These are phyloP conservation scores for Nicotiana tomentosiformis DNA, from an alignment of 257 asterid genomes.

Conservation along the genomic window DNA sequence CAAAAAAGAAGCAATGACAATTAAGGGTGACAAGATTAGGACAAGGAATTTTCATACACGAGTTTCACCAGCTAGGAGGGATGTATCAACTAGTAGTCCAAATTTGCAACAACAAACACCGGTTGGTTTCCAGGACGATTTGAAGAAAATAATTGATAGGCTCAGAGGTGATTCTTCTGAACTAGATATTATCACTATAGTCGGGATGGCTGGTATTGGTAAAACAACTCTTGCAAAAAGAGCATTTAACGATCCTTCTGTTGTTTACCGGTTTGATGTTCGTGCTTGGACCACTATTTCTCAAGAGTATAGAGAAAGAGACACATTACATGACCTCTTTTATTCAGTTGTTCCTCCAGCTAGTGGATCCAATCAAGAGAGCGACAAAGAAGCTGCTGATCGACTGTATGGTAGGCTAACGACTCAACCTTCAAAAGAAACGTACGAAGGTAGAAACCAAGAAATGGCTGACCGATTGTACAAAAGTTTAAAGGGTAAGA, in stretches of 20 bases:
- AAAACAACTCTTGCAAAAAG: slow-evolving; percentile 24
- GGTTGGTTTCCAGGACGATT: slow-evolving; percentile 23
- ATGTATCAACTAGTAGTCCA: not conserved
- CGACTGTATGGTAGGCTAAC: not conserved
- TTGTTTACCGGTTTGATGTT: slow-evolving; percentile 18
- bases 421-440: not conserved
- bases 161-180: slow-evolving; percentile 10
- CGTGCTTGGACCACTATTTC: slow-evolving; percentile 32
- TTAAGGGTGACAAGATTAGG: slow-evolving; percentile 5
- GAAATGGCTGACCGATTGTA: slow-evolving; percentile 13
- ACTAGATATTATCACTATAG: slow-evolving; percentile 18
- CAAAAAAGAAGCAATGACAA: not conserved
- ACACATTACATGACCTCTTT: slow-evolving; percentile 9
- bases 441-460: not conserved
- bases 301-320: slow-evolving; percentile 17
- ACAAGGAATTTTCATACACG: not conserved
- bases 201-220: slow-evolving; percentile 22
- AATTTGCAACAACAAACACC: slow-evolving; percentile 11
- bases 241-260: slow-evolving; percentile 18
- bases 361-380: not conserved
- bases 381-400: not conserved
- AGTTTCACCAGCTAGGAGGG: not conserved
- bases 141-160: slow-evolving; percentile 17
- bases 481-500: slow-evolving; percentile 12
- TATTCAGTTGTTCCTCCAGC: slow-evolving; percentile 13